Conservation (phyloP, 805 yeast genomes). For the Vanderwaltozyma yarrowii region DNA sequence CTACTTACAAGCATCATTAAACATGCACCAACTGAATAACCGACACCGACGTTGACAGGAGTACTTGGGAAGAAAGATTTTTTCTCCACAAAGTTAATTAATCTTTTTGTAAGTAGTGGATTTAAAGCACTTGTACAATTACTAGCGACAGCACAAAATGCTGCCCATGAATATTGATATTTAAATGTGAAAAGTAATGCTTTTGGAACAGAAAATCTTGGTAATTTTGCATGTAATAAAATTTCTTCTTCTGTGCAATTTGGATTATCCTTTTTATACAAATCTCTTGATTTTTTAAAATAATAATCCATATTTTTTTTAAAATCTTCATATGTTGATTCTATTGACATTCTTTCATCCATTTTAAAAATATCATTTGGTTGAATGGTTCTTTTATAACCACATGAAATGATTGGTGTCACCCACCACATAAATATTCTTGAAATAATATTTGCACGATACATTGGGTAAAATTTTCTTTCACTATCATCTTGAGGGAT, state of each 20-base stretch:
- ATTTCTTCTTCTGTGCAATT: constrained; percentile 32
- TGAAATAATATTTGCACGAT: constrained; percentile 31
- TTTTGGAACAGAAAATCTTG: constrained; percentile 28
- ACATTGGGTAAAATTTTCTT: constrained; percentile 40
- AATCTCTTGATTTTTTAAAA: constrained; percentile 23
- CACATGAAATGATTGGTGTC: constrained; percentile 48
- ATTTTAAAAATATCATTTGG: constrained; percentile 49
- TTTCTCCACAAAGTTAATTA: constrained; percentile 53
- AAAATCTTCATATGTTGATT: constrained; percentile 32
- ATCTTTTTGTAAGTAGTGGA: constrained; percentile 54
- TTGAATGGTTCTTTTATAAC: constrained; percentile 61
- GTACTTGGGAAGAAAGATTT: constrained; percentile 34
- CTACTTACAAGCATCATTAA: constrained; percentile 42
- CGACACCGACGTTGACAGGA: constrained; percentile 52
- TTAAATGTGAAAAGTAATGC: constrained; percentile 43
- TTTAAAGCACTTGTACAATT: constrained; percentile 42
- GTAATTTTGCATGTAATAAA: constrained; percentile 19
- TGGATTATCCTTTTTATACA: constrained; percentile 27
- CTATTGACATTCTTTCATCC: constrained; percentile 35
- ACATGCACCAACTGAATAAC: constrained; percentile 62
- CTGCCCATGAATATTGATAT: constrained; percentile 35
- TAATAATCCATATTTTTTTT: constrained; percentile 25
- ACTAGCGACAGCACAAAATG: constrained; percentile 36
- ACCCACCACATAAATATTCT: constrained; percentile 58
- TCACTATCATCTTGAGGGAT: constrained; percentile 40